Base-by-base conservation (phyloP, 768 basidiomycete species). In the Calvatia gigantea region DNA sequence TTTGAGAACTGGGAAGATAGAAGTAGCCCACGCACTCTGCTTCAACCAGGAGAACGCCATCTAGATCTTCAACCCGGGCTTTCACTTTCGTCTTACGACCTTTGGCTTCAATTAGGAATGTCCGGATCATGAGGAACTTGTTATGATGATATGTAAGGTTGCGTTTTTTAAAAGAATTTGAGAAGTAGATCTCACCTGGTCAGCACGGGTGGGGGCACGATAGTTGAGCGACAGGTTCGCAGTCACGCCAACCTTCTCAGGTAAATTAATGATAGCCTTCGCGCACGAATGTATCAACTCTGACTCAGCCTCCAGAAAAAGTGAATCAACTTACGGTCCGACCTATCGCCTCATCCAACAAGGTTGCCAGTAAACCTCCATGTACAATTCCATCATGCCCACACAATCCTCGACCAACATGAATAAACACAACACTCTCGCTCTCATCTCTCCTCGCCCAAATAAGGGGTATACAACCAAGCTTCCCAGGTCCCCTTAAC, bases 351-450 rank as follows among this genome's bases (percentile, higher is more conserved):
- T 99, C 96, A 60, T 99, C 96, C 53, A 97, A 67, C 15, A 98
- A 69, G 1, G 94, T 97, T 35, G 94, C 93, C 17, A 98, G 75
- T 56, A 98, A 64, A 1, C 96, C 96, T 0, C 96, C 96, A 62
- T 99, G 96, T 2, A 98, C 74, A 58, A 99, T 94, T 0, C 96
- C 96, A 69, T 96, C 94, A 59, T 96, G 89, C 3, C 91, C 95
- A 65, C 96, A 98, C 49, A 98, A 59, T 2, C 86, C 89, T 38
- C 89, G 73, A 1, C 96, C 96, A 2, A 97, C 75, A 63, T 98
- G 96, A 1, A 94, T 53, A 57, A 97, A 73, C 4, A 84, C 75
- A 25, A 84, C 65, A 8, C 82, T 81, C 70, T 93, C 91, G 9
- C 75, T 77, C 66, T 94, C 91, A 70, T 97, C 93, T 53, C 73